A percentile compares a stretch with the other conserved stretches of the same genome.
Conservation (phyloP, 345 rosid species). For the Acer campestre region DNA sequence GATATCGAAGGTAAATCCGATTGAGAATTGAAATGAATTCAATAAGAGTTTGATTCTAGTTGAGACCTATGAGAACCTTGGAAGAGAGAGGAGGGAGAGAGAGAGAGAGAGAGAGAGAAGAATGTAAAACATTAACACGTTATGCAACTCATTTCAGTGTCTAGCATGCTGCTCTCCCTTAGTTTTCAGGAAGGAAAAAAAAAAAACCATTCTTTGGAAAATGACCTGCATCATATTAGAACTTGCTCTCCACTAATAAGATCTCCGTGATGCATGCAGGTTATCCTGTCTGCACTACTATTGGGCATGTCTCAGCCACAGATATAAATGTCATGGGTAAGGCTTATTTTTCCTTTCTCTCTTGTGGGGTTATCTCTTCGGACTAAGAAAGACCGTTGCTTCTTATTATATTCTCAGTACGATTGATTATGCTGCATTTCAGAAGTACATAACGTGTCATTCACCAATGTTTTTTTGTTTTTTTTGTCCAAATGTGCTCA, state of each 20-base stretch:
- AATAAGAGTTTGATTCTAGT: background rate
- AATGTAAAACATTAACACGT: background rate
- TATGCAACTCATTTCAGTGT: conserved; percentile 5
- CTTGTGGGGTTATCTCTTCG: background rate
- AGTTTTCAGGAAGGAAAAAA: background rate
- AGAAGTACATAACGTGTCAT: background rate
- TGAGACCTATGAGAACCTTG: background rate
- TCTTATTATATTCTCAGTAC: background rate
- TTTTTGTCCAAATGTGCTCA: background rate
- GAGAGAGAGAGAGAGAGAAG: background rate
- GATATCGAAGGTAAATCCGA: conserved; percentile 57
- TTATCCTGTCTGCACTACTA: conserved; percentile 73
- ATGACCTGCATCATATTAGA: background rate
- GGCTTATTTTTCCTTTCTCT: conserved; percentile 17
- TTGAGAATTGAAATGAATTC: background rate
- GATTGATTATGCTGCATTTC: background rate
- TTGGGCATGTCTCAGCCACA: conserved; percentile 68
- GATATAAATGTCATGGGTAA: conserved; percentile 58
- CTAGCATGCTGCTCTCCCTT: background rate
- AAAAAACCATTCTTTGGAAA: conserved; percentile 3
- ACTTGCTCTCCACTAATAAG: conserved; percentile 9
- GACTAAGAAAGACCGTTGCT: background rate
- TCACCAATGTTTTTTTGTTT: background rate
- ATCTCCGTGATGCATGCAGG: conserved; percentile 51
- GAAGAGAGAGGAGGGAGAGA: too few relatives aligned